phyloP scores from a whole-genome alignment of 768 basidiomycete genomes.

The Boletus tylopilopsis region DNA sequence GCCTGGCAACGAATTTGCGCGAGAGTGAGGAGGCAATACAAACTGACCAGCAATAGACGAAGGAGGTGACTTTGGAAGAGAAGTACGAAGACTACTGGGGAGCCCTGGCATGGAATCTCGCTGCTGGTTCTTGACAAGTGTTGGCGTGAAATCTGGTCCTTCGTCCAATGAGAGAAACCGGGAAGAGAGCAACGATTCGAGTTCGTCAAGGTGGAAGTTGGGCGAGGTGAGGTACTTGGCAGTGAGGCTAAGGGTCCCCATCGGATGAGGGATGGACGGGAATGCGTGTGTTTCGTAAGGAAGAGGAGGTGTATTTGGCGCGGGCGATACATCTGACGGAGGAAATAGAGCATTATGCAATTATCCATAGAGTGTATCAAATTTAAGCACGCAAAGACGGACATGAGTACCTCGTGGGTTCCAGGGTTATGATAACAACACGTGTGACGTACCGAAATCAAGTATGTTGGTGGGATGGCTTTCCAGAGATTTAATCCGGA shows the following conservation, averaged over 20 bases:
- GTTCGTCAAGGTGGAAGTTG: slow-evolving; percentile 69
- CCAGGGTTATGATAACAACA: slow-evolving; percentile 23
- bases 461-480: slow-evolving; percentile 28
- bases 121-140: slow-evolving; percentile 60
- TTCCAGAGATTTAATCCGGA: slow-evolving; percentile 41
- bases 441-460: slow-evolving; percentile 36
- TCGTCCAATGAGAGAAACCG: slow-evolving; percentile 68
- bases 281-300: slow-evolving; percentile 57
- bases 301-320: slow-evolving; percentile 38
- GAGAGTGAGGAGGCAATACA: slow-evolving; percentile 35
- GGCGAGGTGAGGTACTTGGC: slow-evolving; percentile 64
- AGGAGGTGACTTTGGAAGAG: slow-evolving; percentile 46
- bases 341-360: slow-evolving; percentile 6
- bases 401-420: slow-evolving; percentile 31
- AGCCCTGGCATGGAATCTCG: slow-evolving; percentile 50
- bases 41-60: slow-evolving; percentile 44
- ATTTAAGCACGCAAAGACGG: slow-evolving; percentile 18
- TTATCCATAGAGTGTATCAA: neutral
- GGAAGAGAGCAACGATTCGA: slow-evolving; percentile 72
- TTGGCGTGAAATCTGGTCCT: slow-evolving; percentile 66
- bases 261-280: slow-evolving; percentile 63
- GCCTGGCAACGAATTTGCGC: slow-evolving; percentile 36
- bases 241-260: slow-evolving; percentile 59
- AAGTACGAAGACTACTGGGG: slow-evolving; percentile 40
- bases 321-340: slow-evolving; percentile 37